phyloP scores from a whole-genome alignment of 208 protist genomes.

The Trypanosoma boissoni region DNA sequence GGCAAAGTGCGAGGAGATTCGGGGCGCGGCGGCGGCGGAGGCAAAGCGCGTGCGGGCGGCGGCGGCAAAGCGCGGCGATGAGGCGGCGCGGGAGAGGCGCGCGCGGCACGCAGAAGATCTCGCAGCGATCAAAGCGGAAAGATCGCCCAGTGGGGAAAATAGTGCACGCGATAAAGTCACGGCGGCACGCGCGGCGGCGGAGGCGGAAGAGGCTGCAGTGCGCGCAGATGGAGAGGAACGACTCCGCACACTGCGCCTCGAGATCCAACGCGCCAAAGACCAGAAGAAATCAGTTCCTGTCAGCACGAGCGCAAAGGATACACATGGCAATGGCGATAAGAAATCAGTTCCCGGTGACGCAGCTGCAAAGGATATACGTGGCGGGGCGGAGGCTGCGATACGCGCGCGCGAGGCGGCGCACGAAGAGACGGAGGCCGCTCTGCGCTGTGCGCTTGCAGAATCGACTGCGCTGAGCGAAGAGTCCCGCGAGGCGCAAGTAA shows the following conservation, averaged over 20 bases:
- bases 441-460: slow-evolving; percentile 32
- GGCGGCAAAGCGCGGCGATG: too few relatives aligned
- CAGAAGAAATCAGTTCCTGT: too few relatives aligned
- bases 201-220: slow-evolving; percentile 13
- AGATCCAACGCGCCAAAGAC: too few relatives aligned
- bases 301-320: background rate
- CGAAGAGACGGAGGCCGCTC: slow-evolving; percentile 39
- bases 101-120: too few relatives aligned
- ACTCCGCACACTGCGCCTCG: too few relatives aligned
- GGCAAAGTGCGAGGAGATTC: slow-evolving; percentile 10
- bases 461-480: slow-evolving; percentile 18
- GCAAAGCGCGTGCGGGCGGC: slow-evolving; percentile 10
- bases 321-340: background rate
- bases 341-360: slow-evolving; percentile 3
- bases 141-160: background rate
- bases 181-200: slow-evolving; percentile 10
- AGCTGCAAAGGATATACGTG: background rate
- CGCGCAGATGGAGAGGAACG: slow-evolving; percentile 14
- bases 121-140: background rate
- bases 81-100: too few relatives aligned
- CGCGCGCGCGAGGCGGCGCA: slow-evolving; percentile 19
- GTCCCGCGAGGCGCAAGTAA: slow-evolving; percentile 32
- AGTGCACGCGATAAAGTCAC: background rate
- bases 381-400: slow-evolving; percentile 1
- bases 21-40: slow-evolving; percentile 15